A percentile compares a stretch with the other conserved stretches of the same genome.
Evolutionary conservation across 495 filamentous ascomycete genomes (phyloP).

Genomic region (Cairneyella variabilis): DNA sequence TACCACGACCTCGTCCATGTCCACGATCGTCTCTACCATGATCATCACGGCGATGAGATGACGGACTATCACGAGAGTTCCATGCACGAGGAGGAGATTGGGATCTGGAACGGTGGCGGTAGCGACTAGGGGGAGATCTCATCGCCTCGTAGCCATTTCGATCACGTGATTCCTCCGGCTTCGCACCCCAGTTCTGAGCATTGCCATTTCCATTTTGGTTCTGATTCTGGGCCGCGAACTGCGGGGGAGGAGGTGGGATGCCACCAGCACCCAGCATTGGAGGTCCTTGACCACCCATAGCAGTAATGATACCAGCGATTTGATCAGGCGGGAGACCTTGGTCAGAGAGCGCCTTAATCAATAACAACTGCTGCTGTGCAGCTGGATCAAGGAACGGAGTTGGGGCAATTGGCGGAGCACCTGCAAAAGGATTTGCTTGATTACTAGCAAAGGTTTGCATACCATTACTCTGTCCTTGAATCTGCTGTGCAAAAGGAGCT

Average conservation of each 20-base stretch:
- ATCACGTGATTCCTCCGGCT: conserved; percentile 56
- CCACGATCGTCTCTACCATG: conserved; percentile 51
- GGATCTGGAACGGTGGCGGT: conserved; percentile 73
- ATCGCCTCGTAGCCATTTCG: conserved; percentile 45
- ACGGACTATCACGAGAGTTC: conserved; percentile 29
- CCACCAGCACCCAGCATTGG: conserved; percentile 26
- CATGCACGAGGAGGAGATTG: conserved; percentile 64
- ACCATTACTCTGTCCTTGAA: conserved; percentile 39
- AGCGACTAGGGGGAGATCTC: conserved; percentile 54
- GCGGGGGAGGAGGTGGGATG: conserved; percentile 29
- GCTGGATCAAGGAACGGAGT: conserved; percentile 31
- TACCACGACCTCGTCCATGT: conserved; percentile 50
- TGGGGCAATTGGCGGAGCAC: conserved; percentile 36
- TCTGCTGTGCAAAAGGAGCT: conserved; percentile 46
- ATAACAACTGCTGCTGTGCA: conserved; percentile 58
- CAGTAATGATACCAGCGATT: conserved; percentile 49
- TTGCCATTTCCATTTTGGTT: conserved; percentile 20
- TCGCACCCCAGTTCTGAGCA: conserved; percentile 24
- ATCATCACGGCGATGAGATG: conserved; percentile 50
- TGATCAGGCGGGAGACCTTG: conserved; percentile 60
- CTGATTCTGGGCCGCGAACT: conserved; percentile 18
- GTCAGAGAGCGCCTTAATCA: conserved; percentile 52
- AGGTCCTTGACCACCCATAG: conserved; percentile 28
- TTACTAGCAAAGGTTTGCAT: conserved; percentile 40
- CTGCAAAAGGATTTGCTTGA: conserved; percentile 35